Base-by-base conservation (phyloP, 176 grass and related monocot species). In the Areca catechu region DNA sequence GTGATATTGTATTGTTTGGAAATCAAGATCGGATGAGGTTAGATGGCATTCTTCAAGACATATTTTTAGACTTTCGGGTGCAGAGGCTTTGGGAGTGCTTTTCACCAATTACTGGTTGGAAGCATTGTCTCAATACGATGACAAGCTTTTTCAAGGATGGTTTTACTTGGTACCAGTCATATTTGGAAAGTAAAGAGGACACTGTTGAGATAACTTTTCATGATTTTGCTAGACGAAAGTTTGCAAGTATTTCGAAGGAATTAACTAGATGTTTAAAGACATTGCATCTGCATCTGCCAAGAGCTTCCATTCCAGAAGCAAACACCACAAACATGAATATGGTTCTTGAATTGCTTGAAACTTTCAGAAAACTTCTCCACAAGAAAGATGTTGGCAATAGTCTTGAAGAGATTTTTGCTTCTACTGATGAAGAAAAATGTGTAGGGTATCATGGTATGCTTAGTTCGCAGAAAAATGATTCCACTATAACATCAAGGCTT, bases 1-100 rank as follows among this genome's bases (percentile, higher is more conserved):
- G 80, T 12, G 84, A 95, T 78, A 49, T 95, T 16, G 18, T 95
- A 22, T 56, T 85, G 53, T 76, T 85, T 71, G 89, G 84, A 15
- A 89, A 82, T 59, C 73, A 79, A 68, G 17, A 82, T 5, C 78
- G 75, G 23, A 73, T 95, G 63, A 18, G 48, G 34, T 50, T 77
- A 16, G 72, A 68, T 10, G 62, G 54, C 60, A 64, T 82, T 69
- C 69, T 89, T 52, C 59, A 58, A 76, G 64, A 85, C 4, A 77
- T 95, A 34, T 95, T 89, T 71, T 53, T 95, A 19, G 80, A 95
- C 22, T 60, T 77, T 51, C 85, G 85, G 16, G 60, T 76, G 27
- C 64, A 51, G 43, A 77, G 58, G 17, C 79, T 89, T 62, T 53
- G 56, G 23, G n/a, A 60, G 7, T 89, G 85, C 77, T 77, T 89